Conservation (phyloP, 768 basidiomycete genomes). For the Boletellus ananas region DNA sequence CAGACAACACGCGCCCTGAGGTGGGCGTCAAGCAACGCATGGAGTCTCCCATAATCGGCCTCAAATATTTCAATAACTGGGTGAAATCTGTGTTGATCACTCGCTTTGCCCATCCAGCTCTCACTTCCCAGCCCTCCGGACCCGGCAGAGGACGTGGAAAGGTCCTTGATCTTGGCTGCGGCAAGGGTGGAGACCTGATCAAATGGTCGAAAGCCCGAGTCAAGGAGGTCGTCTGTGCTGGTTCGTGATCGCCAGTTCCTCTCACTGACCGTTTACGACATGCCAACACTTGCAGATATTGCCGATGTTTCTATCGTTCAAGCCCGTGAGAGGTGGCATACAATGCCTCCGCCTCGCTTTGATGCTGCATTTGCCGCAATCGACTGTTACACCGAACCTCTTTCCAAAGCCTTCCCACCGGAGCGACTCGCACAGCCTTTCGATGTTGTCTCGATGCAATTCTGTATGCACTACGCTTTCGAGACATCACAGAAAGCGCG, state of each 20-base stretch:
- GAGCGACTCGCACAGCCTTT: slow-evolving; percentile 64
- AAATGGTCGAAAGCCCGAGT: slow-evolving; percentile 93
- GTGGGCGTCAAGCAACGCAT: slow-evolving; percentile 80
- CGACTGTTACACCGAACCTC: slow-evolving; percentile 80
- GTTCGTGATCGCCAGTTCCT: slow-evolving; percentile 40
- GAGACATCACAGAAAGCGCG: slow-evolving; percentile 83
- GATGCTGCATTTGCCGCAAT: slow-evolving; percentile 78
- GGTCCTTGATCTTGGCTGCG: slow-evolving; percentile 95
- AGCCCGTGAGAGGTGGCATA: slow-evolving; percentile 69
- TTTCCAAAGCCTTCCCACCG: slow-evolving; percentile 66
- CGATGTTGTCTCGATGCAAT: slow-evolving; percentile 97
- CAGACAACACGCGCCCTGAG: slow-evolving; percentile 93
- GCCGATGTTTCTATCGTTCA: slow-evolving; percentile 87
- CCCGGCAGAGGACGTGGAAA: slow-evolving; percentile 49
- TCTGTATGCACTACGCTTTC: slow-evolving; percentile 99
- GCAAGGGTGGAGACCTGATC: slow-evolving; percentile 96
- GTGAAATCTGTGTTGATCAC: slow-evolving; percentile 96
- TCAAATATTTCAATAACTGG: slow-evolving; percentile 99
- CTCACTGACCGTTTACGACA: neutral
- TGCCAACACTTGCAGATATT: slow-evolving; percentile 55
- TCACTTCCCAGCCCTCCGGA: slow-evolving; percentile 36
- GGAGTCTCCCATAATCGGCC: slow-evolving; percentile 91
- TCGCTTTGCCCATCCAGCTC: slow-evolving; percentile 75
- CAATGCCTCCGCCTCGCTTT: slow-evolving; percentile 52
- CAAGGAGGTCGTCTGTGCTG: slow-evolving; percentile 74